Evolutionary conservation across 257 asterid genomes (phyloP).

Genomic region (Cordia subcordata): DNA sequence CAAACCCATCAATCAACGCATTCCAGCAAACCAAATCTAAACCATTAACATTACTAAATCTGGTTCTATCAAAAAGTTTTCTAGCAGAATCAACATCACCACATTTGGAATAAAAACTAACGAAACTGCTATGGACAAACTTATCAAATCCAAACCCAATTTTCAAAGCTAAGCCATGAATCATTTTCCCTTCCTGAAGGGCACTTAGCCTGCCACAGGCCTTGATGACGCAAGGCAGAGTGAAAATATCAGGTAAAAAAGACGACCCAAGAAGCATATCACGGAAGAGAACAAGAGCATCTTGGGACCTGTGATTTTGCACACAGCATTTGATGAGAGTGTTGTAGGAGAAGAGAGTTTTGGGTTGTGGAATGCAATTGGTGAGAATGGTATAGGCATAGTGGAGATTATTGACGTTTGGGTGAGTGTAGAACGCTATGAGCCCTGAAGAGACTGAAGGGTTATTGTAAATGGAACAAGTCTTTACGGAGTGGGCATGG

Average conservation of each 20-base stretch:
- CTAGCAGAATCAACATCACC: constrained; percentile 8
- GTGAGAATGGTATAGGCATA: background rate
- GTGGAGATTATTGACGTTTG: background rate
- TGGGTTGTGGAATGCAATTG: background rate
- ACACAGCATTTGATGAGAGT: background rate
- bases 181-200: constrained; percentile 2
- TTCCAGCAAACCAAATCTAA: constrained; percentile 8
- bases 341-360: background rate
- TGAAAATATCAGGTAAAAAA: background rate
- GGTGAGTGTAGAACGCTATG: background rate
- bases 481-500: background rate
- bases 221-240: background rate
- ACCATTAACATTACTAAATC: background rate
- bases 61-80: constrained; percentile 10
- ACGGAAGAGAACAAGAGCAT: background rate
- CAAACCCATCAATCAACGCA: constrained; percentile 17
- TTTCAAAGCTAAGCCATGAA: constrained; percentile 15
- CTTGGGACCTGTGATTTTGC: background rate
- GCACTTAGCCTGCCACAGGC: background rate
- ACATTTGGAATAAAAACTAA: constrained; percentile 13
- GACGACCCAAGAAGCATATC: background rate
- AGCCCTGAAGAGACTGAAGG: background rate
- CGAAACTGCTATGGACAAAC: constrained; percentile 15
- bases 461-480: background rate
- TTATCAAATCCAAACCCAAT: constrained; percentile 7